These are phyloP conservation scores for Penicillium verhagenii DNA, from an alignment of 495 filamentous ascomycete genomes.

Conservation along the genomic window DNA sequence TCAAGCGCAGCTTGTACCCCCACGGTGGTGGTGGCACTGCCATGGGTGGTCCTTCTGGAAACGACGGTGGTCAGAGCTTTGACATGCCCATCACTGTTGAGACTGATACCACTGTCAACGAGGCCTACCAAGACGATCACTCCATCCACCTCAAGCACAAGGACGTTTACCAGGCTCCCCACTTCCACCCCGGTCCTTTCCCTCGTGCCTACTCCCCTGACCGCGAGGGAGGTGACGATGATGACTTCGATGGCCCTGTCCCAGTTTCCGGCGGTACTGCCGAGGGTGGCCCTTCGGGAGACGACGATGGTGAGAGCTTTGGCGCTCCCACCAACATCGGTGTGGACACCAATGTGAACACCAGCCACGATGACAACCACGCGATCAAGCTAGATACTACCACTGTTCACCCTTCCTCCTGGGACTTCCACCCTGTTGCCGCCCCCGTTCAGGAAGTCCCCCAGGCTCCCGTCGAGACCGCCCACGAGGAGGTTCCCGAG, in stretches of 20 bases:
- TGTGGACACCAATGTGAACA: conserved; percentile 22
- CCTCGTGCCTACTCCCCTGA: conserved; percentile 6
- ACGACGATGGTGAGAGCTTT: conserved; percentile 21
- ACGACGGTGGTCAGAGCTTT: conserved; percentile 32
- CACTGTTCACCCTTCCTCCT: conserved; percentile 9
- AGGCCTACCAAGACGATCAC: conserved; percentile 31
- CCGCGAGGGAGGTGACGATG: conserved; percentile 6
- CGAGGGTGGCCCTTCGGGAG: conserved; percentile 23
- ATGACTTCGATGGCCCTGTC: neutral
- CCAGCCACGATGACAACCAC: conserved; percentile 29
- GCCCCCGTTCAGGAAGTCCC: conserved; percentile 5
- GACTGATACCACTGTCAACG: conserved; percentile 19
- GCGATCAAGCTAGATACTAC: conserved; percentile 24
- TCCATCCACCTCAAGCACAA: conserved; percentile 27
- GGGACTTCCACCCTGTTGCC: neutral
- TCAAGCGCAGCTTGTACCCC: conserved; percentile 15
- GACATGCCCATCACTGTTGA: conserved; percentile 21
- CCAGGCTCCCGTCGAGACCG: neutral
- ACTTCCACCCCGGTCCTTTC: neutral
- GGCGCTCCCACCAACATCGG: conserved; percentile 5
- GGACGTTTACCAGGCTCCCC: conserved; percentile 12
- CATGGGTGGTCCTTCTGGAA: conserved; percentile 26
- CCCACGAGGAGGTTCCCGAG: neutral
- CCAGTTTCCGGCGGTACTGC: conserved; percentile 14
- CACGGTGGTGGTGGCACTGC: conserved; percentile 13